These are phyloP conservation scores for Durio zibethinus DNA, from an alignment of 345 rosid species.

Conservation along the genomic window DNA sequence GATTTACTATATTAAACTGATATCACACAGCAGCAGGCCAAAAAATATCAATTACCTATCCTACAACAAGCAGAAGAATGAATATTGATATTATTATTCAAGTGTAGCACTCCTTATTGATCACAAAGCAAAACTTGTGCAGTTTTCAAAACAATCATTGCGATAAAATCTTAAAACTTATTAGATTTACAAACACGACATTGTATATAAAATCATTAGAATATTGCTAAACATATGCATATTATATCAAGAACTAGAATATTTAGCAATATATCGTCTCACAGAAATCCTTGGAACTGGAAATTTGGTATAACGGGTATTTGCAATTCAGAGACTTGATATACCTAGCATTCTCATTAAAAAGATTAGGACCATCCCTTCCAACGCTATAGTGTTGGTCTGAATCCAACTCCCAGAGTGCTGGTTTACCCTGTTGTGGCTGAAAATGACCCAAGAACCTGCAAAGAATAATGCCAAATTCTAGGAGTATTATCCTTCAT, in stretches of 20 bases:
- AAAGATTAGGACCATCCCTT: constrained; percentile 35
- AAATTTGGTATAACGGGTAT: constrained; percentile 5
- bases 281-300: neutral
- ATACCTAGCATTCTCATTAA: constrained; percentile 53
- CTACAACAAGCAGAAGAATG: neutral
- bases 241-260: neutral
- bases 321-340: neutral
- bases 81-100: neutral
- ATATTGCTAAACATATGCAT: neutral
- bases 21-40: neutral
- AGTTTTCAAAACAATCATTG: neutral
- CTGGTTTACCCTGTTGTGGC: constrained; percentile 83
- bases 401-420: constrained; percentile 83
- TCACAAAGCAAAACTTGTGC: neutral
- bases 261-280: neutral
- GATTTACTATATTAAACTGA: neutral
- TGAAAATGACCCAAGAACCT: constrained; percentile 97
- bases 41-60: neutral
- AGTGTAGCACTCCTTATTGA: neutral
- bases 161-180: neutral
- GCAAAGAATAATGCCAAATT: constrained; percentile 23
- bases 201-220: neutral
- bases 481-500: neutral
- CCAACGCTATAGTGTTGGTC: constrained; percentile 67
- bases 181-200: neutral